These are phyloP conservation scores for Hygrophila difformis DNA, from an alignment of 257 asterid genomes.

Conservation along the genomic window DNA sequence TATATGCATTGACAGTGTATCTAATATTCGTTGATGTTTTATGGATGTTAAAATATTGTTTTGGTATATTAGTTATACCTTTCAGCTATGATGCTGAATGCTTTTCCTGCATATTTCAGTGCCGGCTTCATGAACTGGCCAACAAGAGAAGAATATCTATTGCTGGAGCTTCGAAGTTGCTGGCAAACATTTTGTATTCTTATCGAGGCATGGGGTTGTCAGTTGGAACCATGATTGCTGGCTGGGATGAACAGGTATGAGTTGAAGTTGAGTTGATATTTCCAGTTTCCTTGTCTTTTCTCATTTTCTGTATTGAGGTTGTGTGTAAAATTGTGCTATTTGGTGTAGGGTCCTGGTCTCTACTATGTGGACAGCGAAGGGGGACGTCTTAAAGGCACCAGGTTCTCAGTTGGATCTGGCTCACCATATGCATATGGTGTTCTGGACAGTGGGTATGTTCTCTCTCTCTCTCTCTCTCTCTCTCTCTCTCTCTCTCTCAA, in stretches of 20 bases:
- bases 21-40: no score
- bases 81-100: constrained; percentile 2
- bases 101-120: constrained; percentile 36
- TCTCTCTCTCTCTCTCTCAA: neutral
- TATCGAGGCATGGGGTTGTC: constrained; percentile 97
- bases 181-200: constrained; percentile 86
- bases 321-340: constrained; percentile 11
- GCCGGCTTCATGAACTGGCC: constrained; percentile 91
- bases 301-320: neutral
- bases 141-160: constrained; percentile 91
- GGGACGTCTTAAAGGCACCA: constrained; percentile 84
- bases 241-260: constrained; percentile 95
- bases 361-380: constrained; percentile 95
- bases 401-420: constrained; percentile 96
- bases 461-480: neutral
- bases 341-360: constrained; percentile 79
- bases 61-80: no score
- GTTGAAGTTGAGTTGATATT: constrained; percentile 2
- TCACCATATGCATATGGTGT: constrained; percentile 95
- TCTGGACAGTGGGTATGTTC: constrained; percentile 74
- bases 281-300: neutral
- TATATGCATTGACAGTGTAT: no score
- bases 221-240: constrained; percentile 96
- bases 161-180: constrained; percentile 85
- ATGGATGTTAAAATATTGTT: no score